Conservation (phyloP, 352 stramenopile species). For the Globisporangium canariense region DNA sequence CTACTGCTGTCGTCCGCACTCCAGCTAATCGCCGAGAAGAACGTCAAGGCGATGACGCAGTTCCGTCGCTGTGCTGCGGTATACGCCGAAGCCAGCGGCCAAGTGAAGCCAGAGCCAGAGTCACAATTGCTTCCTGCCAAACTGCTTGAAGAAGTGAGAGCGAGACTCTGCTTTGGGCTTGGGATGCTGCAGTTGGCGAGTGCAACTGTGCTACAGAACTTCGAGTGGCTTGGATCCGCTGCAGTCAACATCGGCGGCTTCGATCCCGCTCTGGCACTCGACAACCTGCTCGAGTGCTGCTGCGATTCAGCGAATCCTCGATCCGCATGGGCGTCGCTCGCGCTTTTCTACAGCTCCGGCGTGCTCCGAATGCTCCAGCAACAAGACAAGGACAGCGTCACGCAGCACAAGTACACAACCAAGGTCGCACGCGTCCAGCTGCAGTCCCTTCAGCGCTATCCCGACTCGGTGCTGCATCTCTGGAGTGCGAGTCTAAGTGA, state of each 20-base stretch:
- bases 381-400: conserved; percentile 4
- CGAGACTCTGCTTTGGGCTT: conserved; percentile 30
- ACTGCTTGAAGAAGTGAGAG: conserved; percentile 13
- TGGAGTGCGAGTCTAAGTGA: conserved; percentile 26
- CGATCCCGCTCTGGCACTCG: conserved; percentile 25
- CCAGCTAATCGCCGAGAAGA: conserved; percentile 26
- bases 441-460: conserved; percentile 20
- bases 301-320: conserved; percentile 13
- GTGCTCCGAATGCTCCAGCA: conserved; percentile 26
- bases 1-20: conserved; percentile 28
- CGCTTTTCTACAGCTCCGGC: conserved; percentile 27
- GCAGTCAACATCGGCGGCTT: conserved; percentile 18
- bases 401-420: background rate
- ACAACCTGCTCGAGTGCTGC: conserved; percentile 25
- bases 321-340: conserved; percentile 29
- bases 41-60: conserved; percentile 24
- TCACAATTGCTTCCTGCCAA: conserved; percentile 10
- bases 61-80: conserved; percentile 23
- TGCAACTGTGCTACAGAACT: conserved; percentile 21
- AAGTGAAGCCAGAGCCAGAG: conserved; percentile 8
- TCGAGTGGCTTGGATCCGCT: conserved; percentile 26
- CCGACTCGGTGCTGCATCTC: conserved; percentile 32
- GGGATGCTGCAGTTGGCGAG: conserved; percentile 31
- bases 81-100: conserved; percentile 24
- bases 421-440: conserved; percentile 13